Evolutionary conservation across 169 alveolate genomes (phyloP).

Genomic region (Perkinsus chesapeaki): DNA sequence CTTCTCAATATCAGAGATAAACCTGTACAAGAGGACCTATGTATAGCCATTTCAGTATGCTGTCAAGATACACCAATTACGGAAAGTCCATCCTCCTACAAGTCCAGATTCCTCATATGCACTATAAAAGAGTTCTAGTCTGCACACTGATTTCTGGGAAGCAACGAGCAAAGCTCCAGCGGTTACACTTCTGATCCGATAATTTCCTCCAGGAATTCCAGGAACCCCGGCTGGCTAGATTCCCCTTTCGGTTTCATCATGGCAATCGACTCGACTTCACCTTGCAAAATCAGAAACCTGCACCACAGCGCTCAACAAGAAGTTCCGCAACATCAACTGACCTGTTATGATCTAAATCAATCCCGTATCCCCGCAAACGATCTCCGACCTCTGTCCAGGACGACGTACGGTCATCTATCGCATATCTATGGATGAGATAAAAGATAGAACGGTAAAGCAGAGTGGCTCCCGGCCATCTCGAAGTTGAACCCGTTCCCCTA

Average conservation of each 20-base stretch:
- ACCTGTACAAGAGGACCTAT: constrained; percentile 26
- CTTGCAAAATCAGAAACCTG: constrained; percentile 72
- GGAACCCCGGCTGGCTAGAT: constrained; percentile 82
- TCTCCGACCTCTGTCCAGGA: constrained; percentile 78
- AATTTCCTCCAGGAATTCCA: constrained; percentile 94
- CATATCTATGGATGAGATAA: constrained; percentile 34
- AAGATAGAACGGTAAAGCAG: background rate
- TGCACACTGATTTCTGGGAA: too few relatives aligned
- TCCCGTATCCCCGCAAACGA: constrained; percentile 75
- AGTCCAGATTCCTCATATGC: background rate
- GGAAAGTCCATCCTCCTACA: background rate
- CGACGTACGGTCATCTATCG: constrained; percentile 72
- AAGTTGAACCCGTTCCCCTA: background rate
- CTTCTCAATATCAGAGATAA: constrained; percentile 53
- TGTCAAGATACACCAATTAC: background rate
- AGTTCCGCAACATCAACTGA: constrained; percentile 48
- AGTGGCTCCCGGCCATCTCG: background rate
- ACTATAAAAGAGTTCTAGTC: too few relatives aligned
- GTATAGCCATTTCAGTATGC: background rate
- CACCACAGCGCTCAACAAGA: background rate
- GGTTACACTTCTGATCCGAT: constrained; percentile 75
- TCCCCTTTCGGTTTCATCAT: constrained; percentile 92
- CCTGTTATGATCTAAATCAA: constrained; percentile 89
- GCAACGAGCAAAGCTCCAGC: background rate
- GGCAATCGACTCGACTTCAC: constrained; percentile 95